Percentiles rank a stretch among this genome's conserved stretches.
Evolutionary conservation across 257 asterid species (phyloP).

Genomic region (Buddleja alternifolia): DNA sequence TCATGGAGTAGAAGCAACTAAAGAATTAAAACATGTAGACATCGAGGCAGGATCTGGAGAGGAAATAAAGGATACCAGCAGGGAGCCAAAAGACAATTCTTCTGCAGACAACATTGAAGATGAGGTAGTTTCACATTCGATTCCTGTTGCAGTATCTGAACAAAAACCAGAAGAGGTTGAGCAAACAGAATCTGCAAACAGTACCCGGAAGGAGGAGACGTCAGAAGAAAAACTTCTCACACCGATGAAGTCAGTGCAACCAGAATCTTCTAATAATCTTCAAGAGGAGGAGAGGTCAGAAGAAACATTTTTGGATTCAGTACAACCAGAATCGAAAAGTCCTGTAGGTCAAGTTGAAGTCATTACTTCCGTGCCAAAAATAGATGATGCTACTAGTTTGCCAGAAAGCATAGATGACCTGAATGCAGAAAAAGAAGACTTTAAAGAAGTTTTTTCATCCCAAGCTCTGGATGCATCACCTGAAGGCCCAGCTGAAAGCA

Average conservation of each 20-base stretch:
- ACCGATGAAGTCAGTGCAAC: slow-evolving; percentile 36
- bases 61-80: slow-evolving; percentile 37
- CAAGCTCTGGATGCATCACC: slow-evolving; percentile 44
- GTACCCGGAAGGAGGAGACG: slow-evolving; percentile 42
- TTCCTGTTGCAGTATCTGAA: slow-evolving; percentile 48
- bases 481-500: slow-evolving; percentile 41
- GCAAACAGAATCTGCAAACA: slow-evolving; percentile 48
- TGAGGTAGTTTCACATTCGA: slow-evolving; percentile 37
- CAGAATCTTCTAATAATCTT: slow-evolving; percentile 35
- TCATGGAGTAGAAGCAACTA: slow-evolving; percentile 44
- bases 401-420: slow-evolving; percentile 42
- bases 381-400: slow-evolving; percentile 38
- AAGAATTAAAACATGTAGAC: slow-evolving; percentile 42
- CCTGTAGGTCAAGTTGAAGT: slow-evolving; percentile 39
- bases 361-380: slow-evolving; percentile 33
- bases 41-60: slow-evolving; percentile 44
- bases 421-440: slow-evolving; percentile 41
- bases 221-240: slow-evolving; percentile 41
- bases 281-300: slow-evolving; percentile 35
- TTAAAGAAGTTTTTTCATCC: slow-evolving; percentile 43
- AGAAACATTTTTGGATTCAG: slow-evolving; percentile 39
- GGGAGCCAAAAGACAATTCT: slow-evolving; percentile 42
- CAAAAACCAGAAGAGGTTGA: slow-evolving; percentile 40
- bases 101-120: slow-evolving; percentile 42
- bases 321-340: slow-evolving; percentile 43